Base-by-base conservation (phyloP, 78 protist species). In the Dictyostelium purpureum region DNA sequence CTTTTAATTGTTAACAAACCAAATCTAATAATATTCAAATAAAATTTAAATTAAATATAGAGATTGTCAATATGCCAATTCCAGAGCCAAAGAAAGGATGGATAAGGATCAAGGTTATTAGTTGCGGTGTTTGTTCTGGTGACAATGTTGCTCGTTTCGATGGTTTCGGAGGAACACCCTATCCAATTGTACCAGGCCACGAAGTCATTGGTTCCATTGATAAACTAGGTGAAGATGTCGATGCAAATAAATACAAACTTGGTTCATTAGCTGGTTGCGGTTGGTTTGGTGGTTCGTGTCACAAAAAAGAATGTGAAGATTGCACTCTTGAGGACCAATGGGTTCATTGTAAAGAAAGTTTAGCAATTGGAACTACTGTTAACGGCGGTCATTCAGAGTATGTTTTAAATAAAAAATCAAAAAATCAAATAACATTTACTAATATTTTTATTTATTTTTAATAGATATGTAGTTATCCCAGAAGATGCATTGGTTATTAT, bases 231-330 rank as follows among this genome's bases (percentile, higher is more conserved):
- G 56, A 77, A 35, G 90, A 45, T 56, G 89, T 90, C 0, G 83
- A 43, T 57, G 54, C 49, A 5, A 37, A 1, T 61, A 7, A 38
- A 7, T 67, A 21, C 19, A 80, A 91, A 28, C 21, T 93, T 19
- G 95, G 95, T 24, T 66, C 61, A 35, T 2, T 18, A 0, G 96
- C 92, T 33, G 96, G 95, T 9, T 28, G 49, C 38, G 95, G 93
- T 12, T 90, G 88, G 87, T 77, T 71, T 33, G 88, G 51, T 24
- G 77, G 52, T 54, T 19, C 21, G 5, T 88, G 90, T 89, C n/a
- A 3, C 5, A 54, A n/a, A 54, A n/a, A n/a, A n/a, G n/a, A n/a
- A n/a, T n/a, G n/a, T n/a, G n/a, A n/a, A n/a, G n/a, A n/a, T 56
- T 24, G 66, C 38, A 24, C 6, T 61, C 43, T 37, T 31, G 70